Evolutionary conservation across 2,329 filamentous ascomycete species (phyloP), one percentile per base, ranked within the genome.

Genomic region (Colletotrichum tabaci): DNA sequence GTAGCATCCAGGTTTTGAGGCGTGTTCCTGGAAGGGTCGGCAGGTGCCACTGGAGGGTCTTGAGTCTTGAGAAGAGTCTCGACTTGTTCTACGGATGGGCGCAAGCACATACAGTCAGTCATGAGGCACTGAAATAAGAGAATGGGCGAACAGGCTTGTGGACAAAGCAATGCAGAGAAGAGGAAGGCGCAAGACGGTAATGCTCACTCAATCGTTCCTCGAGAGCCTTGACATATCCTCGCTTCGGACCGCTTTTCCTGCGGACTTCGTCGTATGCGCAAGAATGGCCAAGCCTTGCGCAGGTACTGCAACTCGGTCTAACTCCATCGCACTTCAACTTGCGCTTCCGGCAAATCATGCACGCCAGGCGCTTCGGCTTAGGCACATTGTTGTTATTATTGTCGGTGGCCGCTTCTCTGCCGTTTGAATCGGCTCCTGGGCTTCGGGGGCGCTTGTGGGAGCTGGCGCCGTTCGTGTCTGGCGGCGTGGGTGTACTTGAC

Each of bases 221-320:
- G 76, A 98, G 84, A 71, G 95, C 92, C 86, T 98, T 98, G 73
- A 98, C 95, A 80, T 98, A 98, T 77, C 95, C 95, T 79, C 95
- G 89, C 85, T 98, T 98, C 2, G 95, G 95, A 3, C 95, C 95
- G 80, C 95, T 97, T 89, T 98, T 98, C 84, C 94, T 94, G 80
- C 95, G 90, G 77, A 96, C 92, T 84, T 98, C 95, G 79, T 98
- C 95, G 79, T 98, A 98, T 73, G 93, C 91, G 84, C 95, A 98
- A 66, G 92, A 89, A 82, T 98, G 95, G 53, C 93, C 92, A 61
- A 98, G 85, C n/a, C 95, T 88, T 42, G 93, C 91, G 82, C 95
- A 98, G 35, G 95, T 98, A 77, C 93, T 94, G 80, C 95, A 98
- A 76, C 93, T 94, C 26, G 95, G 95, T 74, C 93, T 91, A 64